Percentiles rank a stretch among this genome's conserved stretches.
phyloP scores from a whole-genome alignment of 2,329 filamentous ascomycete genomes.

The Biscogniauxia mediterranea region DNA sequence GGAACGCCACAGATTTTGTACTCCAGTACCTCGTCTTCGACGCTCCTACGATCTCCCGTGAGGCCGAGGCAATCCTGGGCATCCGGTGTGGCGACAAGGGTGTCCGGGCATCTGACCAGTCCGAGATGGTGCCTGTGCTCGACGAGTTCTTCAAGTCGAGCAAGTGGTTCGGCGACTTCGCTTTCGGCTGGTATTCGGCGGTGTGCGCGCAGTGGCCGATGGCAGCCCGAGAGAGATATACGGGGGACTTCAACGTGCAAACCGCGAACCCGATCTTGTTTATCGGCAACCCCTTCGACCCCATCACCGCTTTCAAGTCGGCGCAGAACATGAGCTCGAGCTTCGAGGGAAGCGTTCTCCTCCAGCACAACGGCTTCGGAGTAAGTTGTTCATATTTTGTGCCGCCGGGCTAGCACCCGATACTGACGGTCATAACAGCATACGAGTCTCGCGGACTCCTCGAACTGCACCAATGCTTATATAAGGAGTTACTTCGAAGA shows the following conservation, averaged over 20 bases:
- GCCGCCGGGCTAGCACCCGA: neutral
- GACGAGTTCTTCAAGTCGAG: slow-evolving; percentile 26
- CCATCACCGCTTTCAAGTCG: slow-evolving; percentile 38
- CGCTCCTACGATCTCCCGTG: neutral
- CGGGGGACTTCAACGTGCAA: slow-evolving; percentile 30
- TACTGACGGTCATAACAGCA: slow-evolving; percentile 11
- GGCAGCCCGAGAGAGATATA: slow-evolving; percentile 36
- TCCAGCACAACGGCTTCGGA: slow-evolving; percentile 37
- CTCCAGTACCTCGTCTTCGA: neutral
- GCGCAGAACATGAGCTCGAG: slow-evolving; percentile 37
- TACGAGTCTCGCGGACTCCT: slow-evolving; percentile 18
- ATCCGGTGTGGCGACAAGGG: slow-evolving; percentile 37
- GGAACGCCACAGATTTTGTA: slow-evolving; percentile 10
- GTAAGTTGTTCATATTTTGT: slow-evolving; percentile 27
- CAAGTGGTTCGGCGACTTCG: slow-evolving; percentile 27
- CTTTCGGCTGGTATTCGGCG: slow-evolving; percentile 12
- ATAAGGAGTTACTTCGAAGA: slow-evolving; percentile 21
- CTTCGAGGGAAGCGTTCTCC: slow-evolving; percentile 38
- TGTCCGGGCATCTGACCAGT: slow-evolving; percentile 9
- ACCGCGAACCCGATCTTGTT: slow-evolving; percentile 33
- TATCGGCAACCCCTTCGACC: slow-evolving; percentile 39
- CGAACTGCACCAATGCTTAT: slow-evolving; percentile 20
- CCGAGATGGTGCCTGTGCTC: slow-evolving; percentile 6
- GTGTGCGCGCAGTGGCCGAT: slow-evolving; percentile 39
- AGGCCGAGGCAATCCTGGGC: slow-evolving; percentile 14